These are phyloP conservation scores for Suillus lakei DNA, from an alignment of 768 basidiomycete genomes.

Conservation along the genomic window DNA sequence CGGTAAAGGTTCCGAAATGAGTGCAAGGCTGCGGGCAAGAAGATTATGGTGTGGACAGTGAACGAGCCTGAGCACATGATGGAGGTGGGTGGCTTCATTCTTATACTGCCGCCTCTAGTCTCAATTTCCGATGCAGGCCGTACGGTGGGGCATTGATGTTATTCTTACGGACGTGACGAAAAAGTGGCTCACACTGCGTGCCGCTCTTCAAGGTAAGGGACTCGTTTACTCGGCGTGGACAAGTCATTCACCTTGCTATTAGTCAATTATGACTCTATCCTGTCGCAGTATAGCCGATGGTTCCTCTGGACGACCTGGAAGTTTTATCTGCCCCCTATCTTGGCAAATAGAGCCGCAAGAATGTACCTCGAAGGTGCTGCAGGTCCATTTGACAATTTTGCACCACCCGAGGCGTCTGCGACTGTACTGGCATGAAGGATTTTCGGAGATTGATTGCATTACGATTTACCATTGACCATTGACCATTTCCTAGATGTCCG, in stretches of 20 bases:
- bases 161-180: slow-evolving; percentile 80
- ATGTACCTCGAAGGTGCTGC: slow-evolving; percentile 51
- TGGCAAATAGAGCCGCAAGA: slow-evolving; percentile 34
- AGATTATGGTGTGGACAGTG: slow-evolving; percentile 95
- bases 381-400: slow-evolving; percentile 55
- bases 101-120: background rate
- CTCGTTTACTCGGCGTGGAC: background rate
- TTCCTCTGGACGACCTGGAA: slow-evolving; percentile 75
- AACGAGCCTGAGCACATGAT: slow-evolving; percentile 90
- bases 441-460: slow-evolving; percentile 2
- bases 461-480: slow-evolving; percentile 1
- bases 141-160: slow-evolving; percentile 77
- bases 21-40: slow-evolving; percentile 80
- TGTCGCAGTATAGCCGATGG: slow-evolving; percentile 62
- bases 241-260: slow-evolving; percentile 10
- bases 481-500: slow-evolving; percentile 1
- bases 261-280: slow-evolving; percentile 73
- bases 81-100: slow-evolving; percentile 57
- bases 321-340: slow-evolving; percentile 60
- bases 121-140: slow-evolving; percentile 52
- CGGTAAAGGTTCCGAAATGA: slow-evolving; percentile 72
- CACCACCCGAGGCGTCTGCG: slow-evolving; percentile 28
- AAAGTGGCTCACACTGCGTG: slow-evolving; percentile 68
- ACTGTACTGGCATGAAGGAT: slow-evolving; percentile 19
- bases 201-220: slow-evolving; percentile 58